A percentile compares a stretch with the other conserved stretches of the same genome.
Conservation (phyloP, 2,329 filamentous ascomycete species). For the Fusarium nelsonii region DNA sequence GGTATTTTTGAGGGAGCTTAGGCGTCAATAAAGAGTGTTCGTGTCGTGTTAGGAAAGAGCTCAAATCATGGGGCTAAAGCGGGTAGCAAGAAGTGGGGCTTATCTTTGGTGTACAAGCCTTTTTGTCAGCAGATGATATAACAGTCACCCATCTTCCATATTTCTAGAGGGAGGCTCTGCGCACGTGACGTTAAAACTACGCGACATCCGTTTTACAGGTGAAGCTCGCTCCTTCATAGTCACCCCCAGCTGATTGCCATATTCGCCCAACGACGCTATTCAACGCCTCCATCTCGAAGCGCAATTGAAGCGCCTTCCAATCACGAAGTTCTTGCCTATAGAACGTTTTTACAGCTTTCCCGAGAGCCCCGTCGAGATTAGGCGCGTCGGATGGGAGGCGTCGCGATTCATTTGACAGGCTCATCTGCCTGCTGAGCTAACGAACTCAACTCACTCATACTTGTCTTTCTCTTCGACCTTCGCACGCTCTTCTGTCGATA, state of each 20-base stretch:
- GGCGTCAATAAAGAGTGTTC: constrained; percentile 2
- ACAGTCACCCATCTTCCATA: not conserved
- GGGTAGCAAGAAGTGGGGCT: not conserved
- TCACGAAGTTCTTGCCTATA: constrained; percentile 11
- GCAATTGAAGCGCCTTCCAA: constrained; percentile 21
- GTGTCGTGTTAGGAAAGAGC: not conserved
- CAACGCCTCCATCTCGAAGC: constrained; percentile 43
- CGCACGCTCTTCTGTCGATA: constrained; percentile 18
- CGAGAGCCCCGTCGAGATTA: constrained; percentile 36
- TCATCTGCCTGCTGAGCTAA: constrained; percentile 61
- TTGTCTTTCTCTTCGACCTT: constrained; percentile 15
- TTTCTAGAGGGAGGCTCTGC: constrained; percentile 32
- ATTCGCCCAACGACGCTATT: constrained; percentile 44
- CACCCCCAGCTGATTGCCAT: constrained; percentile 44
- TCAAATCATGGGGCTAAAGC: not conserved
- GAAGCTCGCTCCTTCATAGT: constrained; percentile 51
- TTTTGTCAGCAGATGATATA: constrained; percentile 2
- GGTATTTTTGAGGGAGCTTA: constrained; percentile 18
- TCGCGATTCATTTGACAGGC: constrained; percentile 62
- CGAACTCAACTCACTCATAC: constrained; percentile 26
- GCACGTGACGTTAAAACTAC: constrained; percentile 62
- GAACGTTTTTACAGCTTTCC: constrained; percentile 20
- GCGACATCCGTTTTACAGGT: constrained; percentile 50
- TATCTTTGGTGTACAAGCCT: not conserved
- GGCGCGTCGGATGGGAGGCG: constrained; percentile 62